A percentile compares a stretch with the other conserved stretches of the same genome.
Evolutionary conservation across 345 rosid species (phyloP).

Genomic region (Arabis hirsuta): DNA sequence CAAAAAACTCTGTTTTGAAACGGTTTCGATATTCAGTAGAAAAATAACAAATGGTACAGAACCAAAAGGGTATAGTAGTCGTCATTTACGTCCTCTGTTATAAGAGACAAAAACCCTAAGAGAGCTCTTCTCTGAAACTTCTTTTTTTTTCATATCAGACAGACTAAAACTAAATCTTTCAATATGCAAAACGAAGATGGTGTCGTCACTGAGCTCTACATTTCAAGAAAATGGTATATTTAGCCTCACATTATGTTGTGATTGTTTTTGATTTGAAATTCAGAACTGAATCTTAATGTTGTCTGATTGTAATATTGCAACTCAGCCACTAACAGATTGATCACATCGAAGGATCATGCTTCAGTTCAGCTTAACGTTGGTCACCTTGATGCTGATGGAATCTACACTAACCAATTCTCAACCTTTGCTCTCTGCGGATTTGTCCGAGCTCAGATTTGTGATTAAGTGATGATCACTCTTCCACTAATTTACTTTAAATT

Average conservation of each 20-base stretch:
- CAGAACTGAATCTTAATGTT: no score
- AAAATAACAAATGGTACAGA: no score
- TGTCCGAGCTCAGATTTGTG: conserved; percentile 64
- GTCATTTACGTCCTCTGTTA: background rate
- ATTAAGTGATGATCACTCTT: background rate
- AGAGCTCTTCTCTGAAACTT: no score
- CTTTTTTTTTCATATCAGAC: no score
- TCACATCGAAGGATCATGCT: conserved; percentile 60
- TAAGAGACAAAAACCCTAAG: no score
- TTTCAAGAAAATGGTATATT: conserved; percentile 85
- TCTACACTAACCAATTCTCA: conserved; percentile 52
- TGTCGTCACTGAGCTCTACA: conserved; percentile 79
- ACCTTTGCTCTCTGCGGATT: conserved; percentile 71
- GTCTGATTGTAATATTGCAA: conserved; percentile 37
- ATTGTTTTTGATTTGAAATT: no score
- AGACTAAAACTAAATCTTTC: no score
- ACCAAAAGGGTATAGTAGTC: background rate
- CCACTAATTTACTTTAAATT: background rate
- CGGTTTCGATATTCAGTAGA: no score
- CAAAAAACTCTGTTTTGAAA: no score
- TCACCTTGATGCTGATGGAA: conserved; percentile 59
- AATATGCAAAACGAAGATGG: conserved; percentile 99
- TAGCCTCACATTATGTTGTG: background rate
- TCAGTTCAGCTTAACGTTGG: conserved; percentile 55
- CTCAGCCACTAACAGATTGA: conserved; percentile 69